Evolutionary conservation across 257 asterid genomes (phyloP).

Genomic region (Solanum medicagineum): DNA sequence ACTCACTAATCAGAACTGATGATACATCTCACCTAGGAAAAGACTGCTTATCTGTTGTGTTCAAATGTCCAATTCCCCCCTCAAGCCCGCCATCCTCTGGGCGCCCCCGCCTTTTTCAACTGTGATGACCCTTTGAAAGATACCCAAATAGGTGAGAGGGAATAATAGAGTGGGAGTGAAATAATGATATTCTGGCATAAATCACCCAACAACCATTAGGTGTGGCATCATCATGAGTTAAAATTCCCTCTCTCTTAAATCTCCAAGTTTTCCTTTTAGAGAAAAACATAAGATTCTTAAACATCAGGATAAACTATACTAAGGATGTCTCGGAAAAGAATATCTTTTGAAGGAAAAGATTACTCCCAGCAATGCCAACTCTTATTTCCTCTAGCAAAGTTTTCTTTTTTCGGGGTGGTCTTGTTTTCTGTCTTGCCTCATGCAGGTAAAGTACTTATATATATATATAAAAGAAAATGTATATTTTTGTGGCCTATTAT

Average conservation of each 20-base stretch:
- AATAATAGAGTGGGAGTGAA: neutral
- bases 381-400: neutral
- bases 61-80: slow-evolving; percentile 20
- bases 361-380: neutral
- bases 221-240: slow-evolving; percentile 6
- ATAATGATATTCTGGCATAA: neutral
- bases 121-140: neutral
- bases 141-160: neutral
- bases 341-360: neutral
- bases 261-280: neutral
- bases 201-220: slow-evolving; percentile 12
- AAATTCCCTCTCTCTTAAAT: neutral
- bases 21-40: slow-evolving; percentile 16
- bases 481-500: neutral
- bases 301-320: neutral
- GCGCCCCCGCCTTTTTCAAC: neutral
- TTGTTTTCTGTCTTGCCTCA: slow-evolving; percentile 19
- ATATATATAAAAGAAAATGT: neutral
- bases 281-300: neutral
- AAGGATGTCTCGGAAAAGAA: neutral
- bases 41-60: slow-evolving; percentile 16
- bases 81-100: no score
- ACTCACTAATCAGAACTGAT: neutral
- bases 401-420: slow-evolving; percentile 15
- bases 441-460: slow-evolving; percentile 17